phyloP scores from a whole-genome alignment of 257 asterid species.

The Nicotiana noctiflora region DNA sequence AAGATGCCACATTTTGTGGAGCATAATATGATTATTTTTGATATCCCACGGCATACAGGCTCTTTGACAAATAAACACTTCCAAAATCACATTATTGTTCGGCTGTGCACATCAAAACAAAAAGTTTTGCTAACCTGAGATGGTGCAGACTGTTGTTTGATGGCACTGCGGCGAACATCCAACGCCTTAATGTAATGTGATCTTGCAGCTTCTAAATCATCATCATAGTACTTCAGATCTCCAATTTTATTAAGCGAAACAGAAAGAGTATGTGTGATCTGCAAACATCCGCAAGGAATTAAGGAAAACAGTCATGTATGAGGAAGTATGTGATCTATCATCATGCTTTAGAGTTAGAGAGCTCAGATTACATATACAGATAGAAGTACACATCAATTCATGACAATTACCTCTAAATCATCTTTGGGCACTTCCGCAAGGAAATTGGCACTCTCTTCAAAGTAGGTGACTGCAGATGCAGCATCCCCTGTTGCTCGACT shows the following conservation, averaged over 20 bases:
- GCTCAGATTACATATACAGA: not conserved
- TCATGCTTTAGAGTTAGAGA: not conserved
- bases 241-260: slow-evolving; percentile 92
- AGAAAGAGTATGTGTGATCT: slow-evolving; percentile 85
- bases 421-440: slow-evolving; percentile 67
- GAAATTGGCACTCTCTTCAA: slow-evolving; percentile 76
- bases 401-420: slow-evolving; percentile 54
- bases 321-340: not conserved
- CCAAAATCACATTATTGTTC: not conserved
- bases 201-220: slow-evolving; percentile 71
- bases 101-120: not conserved
- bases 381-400: slow-evolving; percentile 5
- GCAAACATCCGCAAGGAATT: slow-evolving; percentile 15
- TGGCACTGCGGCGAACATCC: slow-evolving; percentile 75
- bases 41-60: not conserved
- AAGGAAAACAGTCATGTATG: slow-evolving; percentile 5
- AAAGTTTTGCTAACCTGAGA: slow-evolving; percentile 57
- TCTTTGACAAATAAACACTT: not conserved
- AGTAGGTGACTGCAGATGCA: slow-evolving; percentile 66
- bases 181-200: slow-evolving; percentile 69
- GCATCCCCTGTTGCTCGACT: slow-evolving; percentile 84
- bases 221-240: slow-evolving; percentile 77
- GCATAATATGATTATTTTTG: not conserved
- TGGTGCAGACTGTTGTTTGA: slow-evolving; percentile 44
- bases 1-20: not conserved